phyloP scores from a whole-genome alignment of 768 basidiomycete genomes.

The Fibroporia radiculosa region DNA sequence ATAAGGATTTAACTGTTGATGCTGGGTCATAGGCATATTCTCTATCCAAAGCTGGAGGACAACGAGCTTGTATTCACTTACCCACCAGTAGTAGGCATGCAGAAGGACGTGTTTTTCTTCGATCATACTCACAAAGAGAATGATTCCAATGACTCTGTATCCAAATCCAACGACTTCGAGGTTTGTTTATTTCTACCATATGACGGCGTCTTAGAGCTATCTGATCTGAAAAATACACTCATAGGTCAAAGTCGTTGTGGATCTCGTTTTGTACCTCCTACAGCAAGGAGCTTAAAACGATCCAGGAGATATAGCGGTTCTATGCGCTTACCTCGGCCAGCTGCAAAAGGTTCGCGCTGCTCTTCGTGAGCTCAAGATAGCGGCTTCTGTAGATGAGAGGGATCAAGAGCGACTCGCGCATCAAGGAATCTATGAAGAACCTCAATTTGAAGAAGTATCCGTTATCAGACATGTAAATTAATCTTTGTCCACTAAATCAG shows the following conservation, averaged over 20 bases:
- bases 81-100: slow-evolving; percentile 54
- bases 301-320: slow-evolving; percentile 44
- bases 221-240: not conserved
- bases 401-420: slow-evolving; percentile 53
- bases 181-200: slow-evolving; percentile 25
- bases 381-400: slow-evolving; percentile 60
- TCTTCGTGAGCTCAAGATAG: slow-evolving; percentile 37
- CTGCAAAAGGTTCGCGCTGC: slow-evolving; percentile 35
- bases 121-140: slow-evolving; percentile 55
- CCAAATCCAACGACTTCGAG: slow-evolving; percentile 64
- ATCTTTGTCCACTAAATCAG: too few species aligned
- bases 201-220: too few species aligned
- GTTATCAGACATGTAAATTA: slow-evolving; percentile 45
- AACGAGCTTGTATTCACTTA: slow-evolving; percentile 44
- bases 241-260: slow-evolving; percentile 37
- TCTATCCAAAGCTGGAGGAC: slow-evolving; percentile 56
- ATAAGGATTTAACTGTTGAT: slow-evolving; percentile 38
- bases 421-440: too few species aligned
- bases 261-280: slow-evolving; percentile 44
- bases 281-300: slow-evolving; percentile 35
- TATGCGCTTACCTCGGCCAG: slow-evolving; percentile 48
- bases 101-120: slow-evolving; percentile 60
- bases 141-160: slow-evolving; percentile 51
- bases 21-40: slow-evolving; percentile 34
- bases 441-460: slow-evolving; percentile 43